phyloP scores from a whole-genome alignment of 768 basidiomycete genomes.

The Pisolithus marmoratus region DNA sequence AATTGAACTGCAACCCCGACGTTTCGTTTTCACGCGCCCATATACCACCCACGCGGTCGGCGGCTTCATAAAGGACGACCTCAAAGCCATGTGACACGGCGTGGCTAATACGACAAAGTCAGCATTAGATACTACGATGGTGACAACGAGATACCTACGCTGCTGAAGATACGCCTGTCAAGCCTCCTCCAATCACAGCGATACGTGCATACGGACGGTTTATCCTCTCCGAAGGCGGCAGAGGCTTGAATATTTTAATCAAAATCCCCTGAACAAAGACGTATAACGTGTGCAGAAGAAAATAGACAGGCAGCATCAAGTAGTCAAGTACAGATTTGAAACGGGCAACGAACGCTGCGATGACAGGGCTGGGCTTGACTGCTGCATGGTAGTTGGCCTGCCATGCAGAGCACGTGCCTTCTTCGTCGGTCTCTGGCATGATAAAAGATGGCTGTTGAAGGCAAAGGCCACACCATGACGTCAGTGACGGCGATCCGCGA shows the following conservation, averaged over 20 bases:
- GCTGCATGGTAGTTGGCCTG: background rate
- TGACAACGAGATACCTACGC: constrained; percentile 25
- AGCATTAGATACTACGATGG: background rate
- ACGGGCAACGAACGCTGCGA: background rate
- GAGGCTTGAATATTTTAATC: constrained; percentile 38
- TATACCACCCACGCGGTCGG: constrained; percentile 36
- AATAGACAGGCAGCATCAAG: background rate
- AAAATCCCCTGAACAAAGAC: constrained; percentile 32
- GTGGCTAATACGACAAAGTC: constrained; percentile 22
- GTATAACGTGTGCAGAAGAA: constrained; percentile 25
- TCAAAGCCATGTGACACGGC: constrained; percentile 48
- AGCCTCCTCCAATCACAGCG: constrained; percentile 45
- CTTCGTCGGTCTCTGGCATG: background rate
- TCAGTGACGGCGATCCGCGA: background rate
- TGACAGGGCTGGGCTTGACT: background rate
- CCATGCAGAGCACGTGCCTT: background rate
- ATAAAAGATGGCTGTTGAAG: background rate
- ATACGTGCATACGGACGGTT: constrained; percentile 37
- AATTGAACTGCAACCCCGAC: constrained; percentile 46
- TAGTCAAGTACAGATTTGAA: background rate
- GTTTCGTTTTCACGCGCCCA: constrained; percentile 50
- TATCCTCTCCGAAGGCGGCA: constrained; percentile 13
- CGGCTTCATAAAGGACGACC: constrained; percentile 44
- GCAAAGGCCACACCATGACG: background rate
- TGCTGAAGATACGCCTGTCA: constrained; percentile 49